Conservation (phyloP, 1,139 yeast genomes). For the Candida mesenterica region DNA sequence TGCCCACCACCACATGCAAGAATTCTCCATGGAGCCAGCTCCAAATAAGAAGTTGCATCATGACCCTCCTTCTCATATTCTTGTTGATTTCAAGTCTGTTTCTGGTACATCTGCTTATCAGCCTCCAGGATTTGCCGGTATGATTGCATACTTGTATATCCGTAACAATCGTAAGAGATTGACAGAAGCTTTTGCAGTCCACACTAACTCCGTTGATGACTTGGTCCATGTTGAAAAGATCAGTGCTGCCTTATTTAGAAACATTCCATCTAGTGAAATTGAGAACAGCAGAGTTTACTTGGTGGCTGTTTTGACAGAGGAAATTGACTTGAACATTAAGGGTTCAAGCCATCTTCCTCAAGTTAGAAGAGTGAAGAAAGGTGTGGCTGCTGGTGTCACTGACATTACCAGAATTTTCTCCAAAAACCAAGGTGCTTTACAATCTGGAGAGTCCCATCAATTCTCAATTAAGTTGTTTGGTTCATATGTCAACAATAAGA, state of each 20-base stretch:
- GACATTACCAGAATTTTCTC: slow-evolving; percentile 81
- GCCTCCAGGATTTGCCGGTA: slow-evolving; percentile 69
- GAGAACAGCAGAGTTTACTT: slow-evolving; percentile 62
- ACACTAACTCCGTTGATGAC: slow-evolving; percentile 57
- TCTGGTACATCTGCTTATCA: slow-evolving; percentile 58
- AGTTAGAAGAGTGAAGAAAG: slow-evolving; percentile 60
- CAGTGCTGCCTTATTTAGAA: slow-evolving; percentile 77
- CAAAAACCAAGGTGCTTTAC: slow-evolving; percentile 57
- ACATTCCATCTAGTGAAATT: slow-evolving; percentile 70
- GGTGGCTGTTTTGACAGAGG: slow-evolving; percentile 68
- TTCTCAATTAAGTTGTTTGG: slow-evolving; percentile 73
- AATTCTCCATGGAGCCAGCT: slow-evolving; percentile 43
- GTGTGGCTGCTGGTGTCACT: slow-evolving; percentile 86
- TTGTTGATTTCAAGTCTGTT: slow-evolving; percentile 78
- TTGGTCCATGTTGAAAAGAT: slow-evolving; percentile 62
- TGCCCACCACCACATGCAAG: slow-evolving; percentile 30
- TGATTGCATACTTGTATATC: slow-evolving; percentile 71
- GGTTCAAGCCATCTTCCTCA: slow-evolving; percentile 23
- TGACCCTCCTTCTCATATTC: slow-evolving; percentile 68
- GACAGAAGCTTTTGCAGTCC: slow-evolving; percentile 79
- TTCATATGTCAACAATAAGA: slow-evolving; percentile 51
- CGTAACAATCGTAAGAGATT: slow-evolving; percentile 64
- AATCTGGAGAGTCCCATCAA: slow-evolving; percentile 65
- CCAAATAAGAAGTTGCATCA: slow-evolving; percentile 46
- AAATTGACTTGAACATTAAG: slow-evolving; percentile 38